Conservation (phyloP, 1,284 basidiomycete genomes). For the Leccinum fallax region DNA sequence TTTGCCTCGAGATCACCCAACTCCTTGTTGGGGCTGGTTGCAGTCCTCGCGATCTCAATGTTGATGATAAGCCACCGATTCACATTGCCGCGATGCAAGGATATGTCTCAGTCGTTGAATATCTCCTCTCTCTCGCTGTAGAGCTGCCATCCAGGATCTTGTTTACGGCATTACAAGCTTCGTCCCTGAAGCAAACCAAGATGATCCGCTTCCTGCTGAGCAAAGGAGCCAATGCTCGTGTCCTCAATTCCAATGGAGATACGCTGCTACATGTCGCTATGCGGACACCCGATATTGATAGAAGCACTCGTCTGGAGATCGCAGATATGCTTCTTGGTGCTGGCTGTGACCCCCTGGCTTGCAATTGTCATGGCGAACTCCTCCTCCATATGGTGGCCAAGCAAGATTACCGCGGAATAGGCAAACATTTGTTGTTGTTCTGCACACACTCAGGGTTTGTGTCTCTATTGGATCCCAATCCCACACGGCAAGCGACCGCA, state of each 20-base stretch:
- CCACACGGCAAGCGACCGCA: background rate
- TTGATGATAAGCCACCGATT: background rate
- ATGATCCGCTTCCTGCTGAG: background rate
- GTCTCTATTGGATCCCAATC: background rate
- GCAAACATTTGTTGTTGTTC: background rate
- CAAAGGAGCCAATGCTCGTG: background rate
- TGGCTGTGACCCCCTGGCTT: background rate
- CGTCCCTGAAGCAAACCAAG: background rate
- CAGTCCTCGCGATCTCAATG: background rate
- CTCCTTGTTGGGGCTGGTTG: too few relatives aligned
- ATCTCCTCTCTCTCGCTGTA: background rate
- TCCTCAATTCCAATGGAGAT: background rate
- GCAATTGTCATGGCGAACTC: background rate
- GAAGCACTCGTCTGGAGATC: background rate
- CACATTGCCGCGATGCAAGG: background rate
- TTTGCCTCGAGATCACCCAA: too few relatives aligned
- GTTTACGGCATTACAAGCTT: background rate
- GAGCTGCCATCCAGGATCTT: constrained; percentile 2
- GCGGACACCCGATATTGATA: background rate
- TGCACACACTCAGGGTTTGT: background rate
- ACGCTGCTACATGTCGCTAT: background rate
- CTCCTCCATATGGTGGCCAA: background rate
- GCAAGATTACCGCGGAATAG: background rate
- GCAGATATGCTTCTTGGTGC: background rate
- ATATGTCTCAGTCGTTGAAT: background rate